Evolutionary conservation across 805 yeast genomes (phyloP).

Genomic region (Candida insectorum): DNA sequence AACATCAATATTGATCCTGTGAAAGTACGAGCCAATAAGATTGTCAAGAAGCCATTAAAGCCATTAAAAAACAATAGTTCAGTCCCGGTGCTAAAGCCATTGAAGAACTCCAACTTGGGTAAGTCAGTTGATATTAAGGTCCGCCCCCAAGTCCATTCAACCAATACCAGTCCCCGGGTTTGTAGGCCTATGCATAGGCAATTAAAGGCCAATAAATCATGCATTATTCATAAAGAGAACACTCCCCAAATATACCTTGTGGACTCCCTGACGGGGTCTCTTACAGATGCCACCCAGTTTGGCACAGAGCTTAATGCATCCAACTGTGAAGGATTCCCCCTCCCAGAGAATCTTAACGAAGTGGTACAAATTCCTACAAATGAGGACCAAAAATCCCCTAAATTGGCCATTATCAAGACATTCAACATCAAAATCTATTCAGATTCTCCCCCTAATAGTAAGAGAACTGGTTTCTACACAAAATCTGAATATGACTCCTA

Average conservation of each 20-base stretch:
- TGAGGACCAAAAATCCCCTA: slow-evolving; percentile 19
- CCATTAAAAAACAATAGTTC: slow-evolving; percentile 2
- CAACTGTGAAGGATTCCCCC: slow-evolving; percentile 58
- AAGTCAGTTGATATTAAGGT: no score
- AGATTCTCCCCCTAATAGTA: slow-evolving; percentile 1
- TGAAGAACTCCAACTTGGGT: neutral
- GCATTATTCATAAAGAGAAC: slow-evolving; percentile 19
- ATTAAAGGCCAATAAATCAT: slow-evolving; percentile 27
- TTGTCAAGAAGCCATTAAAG: slow-evolving; percentile 6
- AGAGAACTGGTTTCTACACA: slow-evolving; percentile 28
- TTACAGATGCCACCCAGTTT: slow-evolving; percentile 63
- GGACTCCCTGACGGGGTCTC: slow-evolving; percentile 57
- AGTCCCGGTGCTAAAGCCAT: slow-evolving; percentile 7
- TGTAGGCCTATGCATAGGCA: slow-evolving; percentile 41
- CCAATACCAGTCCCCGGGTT: no score
- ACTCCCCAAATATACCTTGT: slow-evolving; percentile 45
- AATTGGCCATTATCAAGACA: slow-evolving; percentile 42
- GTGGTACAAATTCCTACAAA: slow-evolving; percentile 58
- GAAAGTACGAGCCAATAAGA: slow-evolving; percentile 8
- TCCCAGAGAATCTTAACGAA: slow-evolving; percentile 57
- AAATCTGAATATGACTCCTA: slow-evolving; percentile 24
- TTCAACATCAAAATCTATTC: slow-evolving; percentile 15
- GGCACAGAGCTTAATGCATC: slow-evolving; percentile 67
- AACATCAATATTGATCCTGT: slow-evolving; percentile 21
- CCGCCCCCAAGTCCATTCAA: no score